Conservation (phyloP, 2,329 filamentous ascomycete species). For the Colletotrichum kahawae region DNA sequence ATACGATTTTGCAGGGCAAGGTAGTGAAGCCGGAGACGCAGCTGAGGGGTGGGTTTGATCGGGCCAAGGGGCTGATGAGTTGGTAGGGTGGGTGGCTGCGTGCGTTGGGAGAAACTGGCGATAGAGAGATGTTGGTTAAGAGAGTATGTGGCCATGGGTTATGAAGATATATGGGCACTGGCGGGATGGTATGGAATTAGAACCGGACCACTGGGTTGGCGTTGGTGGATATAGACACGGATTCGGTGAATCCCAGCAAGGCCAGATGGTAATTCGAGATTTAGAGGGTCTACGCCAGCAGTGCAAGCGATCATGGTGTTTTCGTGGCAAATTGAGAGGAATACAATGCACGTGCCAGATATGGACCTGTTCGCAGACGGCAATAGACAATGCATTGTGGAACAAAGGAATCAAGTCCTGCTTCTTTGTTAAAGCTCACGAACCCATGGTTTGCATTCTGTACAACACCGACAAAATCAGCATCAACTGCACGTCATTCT, state of each 20-base stretch:
- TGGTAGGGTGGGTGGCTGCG: slow-evolving; percentile 62
- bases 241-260: background rate
- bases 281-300: background rate
- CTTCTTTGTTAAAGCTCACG: background rate
- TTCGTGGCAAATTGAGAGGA: background rate
- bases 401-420: background rate
- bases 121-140: background rate
- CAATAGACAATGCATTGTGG: background rate
- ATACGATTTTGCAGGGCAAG: slow-evolving; percentile 91
- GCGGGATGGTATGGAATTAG: background rate
- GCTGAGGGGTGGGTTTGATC: slow-evolving; percentile 89
- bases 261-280: background rate
- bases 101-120: background rate
- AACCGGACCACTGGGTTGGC: background rate
- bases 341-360: background rate
- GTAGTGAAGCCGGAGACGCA: slow-evolving; percentile 88
- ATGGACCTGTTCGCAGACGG: background rate
- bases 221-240: background rate
- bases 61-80: slow-evolving; percentile 79
- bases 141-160: background rate
- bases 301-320: background rate
- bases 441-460: too few relatives aligned
- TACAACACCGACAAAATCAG: background rate
- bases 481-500: background rate
- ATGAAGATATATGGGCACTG: background rate